These are phyloP conservation scores for Dioscorea zingiberensis DNA, from an alignment of 106 monocot species.

Conservation along the genomic window DNA sequence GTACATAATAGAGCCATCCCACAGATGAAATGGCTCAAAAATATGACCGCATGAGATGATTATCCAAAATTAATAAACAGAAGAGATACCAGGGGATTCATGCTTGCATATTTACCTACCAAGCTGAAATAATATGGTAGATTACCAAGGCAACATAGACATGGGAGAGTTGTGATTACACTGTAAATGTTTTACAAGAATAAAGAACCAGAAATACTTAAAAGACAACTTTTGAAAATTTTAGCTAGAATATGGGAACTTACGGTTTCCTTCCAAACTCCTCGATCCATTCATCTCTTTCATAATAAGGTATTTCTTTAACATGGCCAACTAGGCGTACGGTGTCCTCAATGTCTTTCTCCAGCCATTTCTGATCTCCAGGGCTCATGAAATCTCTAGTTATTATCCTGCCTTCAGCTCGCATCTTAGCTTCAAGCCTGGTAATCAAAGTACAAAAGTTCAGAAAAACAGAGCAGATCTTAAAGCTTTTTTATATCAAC, in stretches of 20 bases:
- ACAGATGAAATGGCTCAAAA: too few species aligned
- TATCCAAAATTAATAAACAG: too few species aligned
- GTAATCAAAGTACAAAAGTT: background rate
- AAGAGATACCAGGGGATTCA: too few species aligned
- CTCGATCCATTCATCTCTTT: slow-evolving; percentile 74
- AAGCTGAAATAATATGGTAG: too few species aligned
- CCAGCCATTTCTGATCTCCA: slow-evolving; percentile 66
- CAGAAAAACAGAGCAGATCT: background rate
- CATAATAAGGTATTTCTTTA: slow-evolving; percentile 64
- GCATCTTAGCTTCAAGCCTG: slow-evolving; percentile 87
- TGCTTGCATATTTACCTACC: too few species aligned
- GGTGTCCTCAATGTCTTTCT: slow-evolving; percentile 83
- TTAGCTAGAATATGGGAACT: slow-evolving; percentile 13
- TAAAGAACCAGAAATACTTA: background rate
- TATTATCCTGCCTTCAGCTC: slow-evolving; percentile 66
- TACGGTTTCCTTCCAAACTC: slow-evolving; percentile 73
- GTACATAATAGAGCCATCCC: too few species aligned
- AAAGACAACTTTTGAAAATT: background rate
- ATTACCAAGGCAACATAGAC: too few species aligned
- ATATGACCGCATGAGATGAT: too few species aligned
- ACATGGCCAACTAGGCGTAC: slow-evolving; percentile 29
- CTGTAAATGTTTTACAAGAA: background rate
- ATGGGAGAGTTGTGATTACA: background rate
- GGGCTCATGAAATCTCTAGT: slow-evolving; percentile 66
- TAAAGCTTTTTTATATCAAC: background rate